These are phyloP conservation scores for Xanthoparmelia taractica DNA, from an alignment of 495 filamentous ascomycete species.

Conservation along the genomic window DNA sequence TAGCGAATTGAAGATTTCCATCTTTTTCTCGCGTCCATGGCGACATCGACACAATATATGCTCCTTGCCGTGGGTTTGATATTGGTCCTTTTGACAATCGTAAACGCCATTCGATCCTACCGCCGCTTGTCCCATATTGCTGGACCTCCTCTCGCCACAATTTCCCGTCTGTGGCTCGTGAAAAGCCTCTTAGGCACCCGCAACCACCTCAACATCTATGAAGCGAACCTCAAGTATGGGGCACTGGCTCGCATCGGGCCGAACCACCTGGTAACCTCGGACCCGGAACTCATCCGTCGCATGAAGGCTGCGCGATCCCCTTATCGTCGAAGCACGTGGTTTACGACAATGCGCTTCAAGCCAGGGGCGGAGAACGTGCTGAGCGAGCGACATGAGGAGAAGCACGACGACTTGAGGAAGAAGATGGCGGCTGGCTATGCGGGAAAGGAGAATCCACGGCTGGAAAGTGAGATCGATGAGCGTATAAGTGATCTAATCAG, in stretches of 20 bases:
- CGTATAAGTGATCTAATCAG: conserved; percentile 34
- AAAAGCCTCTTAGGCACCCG: background rate
- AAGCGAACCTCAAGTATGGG: conserved; percentile 21
- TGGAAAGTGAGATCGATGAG: conserved; percentile 41
- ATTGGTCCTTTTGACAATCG: background rate
- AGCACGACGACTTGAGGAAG: conserved; percentile 33
- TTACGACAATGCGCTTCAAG: background rate
- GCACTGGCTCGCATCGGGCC: conserved; percentile 40
- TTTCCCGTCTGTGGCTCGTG: conserved; percentile 5
- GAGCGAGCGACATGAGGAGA: background rate
- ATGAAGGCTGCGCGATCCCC: background rate
- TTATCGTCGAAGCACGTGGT: background rate
- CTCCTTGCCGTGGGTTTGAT: background rate
- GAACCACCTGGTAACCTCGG: conserved; percentile 36
- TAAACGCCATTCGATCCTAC: background rate
- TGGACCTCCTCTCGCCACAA: conserved; percentile 3
- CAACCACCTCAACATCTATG: conserved; percentile 5
- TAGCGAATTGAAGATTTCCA: background rate
- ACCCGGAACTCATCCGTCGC: conserved; percentile 34
- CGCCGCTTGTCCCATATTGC: conserved; percentile 6
- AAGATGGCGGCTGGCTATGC: conserved; percentile 32
- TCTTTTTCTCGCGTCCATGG: background rate
- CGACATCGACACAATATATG: background rate
- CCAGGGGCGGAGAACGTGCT: background rate
- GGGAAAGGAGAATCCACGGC: conserved; percentile 41